Base-by-base conservation (phyloP, 2,329 filamentous ascomycete genomes). In the Dendryphion nanum region DNA sequence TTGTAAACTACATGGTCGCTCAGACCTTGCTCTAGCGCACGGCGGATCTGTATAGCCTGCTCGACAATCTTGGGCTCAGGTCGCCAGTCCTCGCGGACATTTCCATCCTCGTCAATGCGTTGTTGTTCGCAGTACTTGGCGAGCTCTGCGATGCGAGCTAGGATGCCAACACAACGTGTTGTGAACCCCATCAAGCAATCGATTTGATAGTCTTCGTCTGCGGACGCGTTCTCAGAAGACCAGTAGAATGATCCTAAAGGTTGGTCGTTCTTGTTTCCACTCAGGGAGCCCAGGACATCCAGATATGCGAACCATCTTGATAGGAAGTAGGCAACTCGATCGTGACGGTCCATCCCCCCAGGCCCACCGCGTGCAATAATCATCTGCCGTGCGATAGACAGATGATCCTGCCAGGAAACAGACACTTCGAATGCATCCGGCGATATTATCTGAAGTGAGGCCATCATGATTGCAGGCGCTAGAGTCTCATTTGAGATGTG, bases 251-350 rank as follows among this genome's bases (percentile, higher is more conserved):
- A 52, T 30, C 61, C 63, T 2, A 75, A 54, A 0, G 70, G 70
- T 23, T 57, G 55, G 41, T 70, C 66, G 35, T 68, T 68, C 35
- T 67, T 66, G 45, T 66, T 71, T 13, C 85, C 85, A 38, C 71
- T 82, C 18, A 94, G 71, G 29, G 80, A 82, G 17, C 86, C 88
- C 38, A 93, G 70, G 1, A 93, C 81, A 55, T 93, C 87, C 15
- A 94, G 75, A 63, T 93, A 93, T 2, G 84, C 85, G 47, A 93
- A 85, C 88, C 88, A 94, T 41, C 85, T 81, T 49, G 80, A 83
- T 7, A 93, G 74, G 56, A 94, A 93, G 37, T 84, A 83, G 37
- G 82, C 76, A 38, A 86, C 73, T 38, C 73, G 64, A 50, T 71
- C 64, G 24, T 63, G 51, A 69, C 74, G 53, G 66, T 65, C 63